These are phyloP conservation scores for Leptomonas seymouri DNA, from an alignment of 208 protist species.

Conservation along the genomic window DNA sequence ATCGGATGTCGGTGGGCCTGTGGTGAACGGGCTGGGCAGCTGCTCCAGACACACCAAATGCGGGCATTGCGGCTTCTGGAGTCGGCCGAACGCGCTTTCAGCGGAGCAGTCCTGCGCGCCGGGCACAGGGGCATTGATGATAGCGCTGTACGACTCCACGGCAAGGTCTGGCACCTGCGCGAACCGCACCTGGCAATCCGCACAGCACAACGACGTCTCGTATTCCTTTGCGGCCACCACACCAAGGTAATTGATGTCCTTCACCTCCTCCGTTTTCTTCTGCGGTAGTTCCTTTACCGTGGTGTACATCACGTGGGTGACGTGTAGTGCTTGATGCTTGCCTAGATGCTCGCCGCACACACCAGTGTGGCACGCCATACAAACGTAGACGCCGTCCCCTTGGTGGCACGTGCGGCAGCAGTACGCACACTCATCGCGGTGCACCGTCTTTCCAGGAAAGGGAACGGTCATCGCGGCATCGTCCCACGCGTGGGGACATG, in stretches of 20 bases:
- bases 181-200: constrained; percentile 48
- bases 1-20: constrained; percentile 41
- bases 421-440: constrained; percentile 91
- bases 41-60: constrained; percentile 86
- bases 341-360: constrained; percentile 75
- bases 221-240: constrained; percentile 71
- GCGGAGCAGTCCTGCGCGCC: constrained; percentile 49
- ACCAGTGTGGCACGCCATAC: constrained; percentile 80
- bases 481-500: constrained; percentile 84
- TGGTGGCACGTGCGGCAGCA: constrained; percentile 75
- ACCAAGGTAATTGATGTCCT: constrained; percentile 71
- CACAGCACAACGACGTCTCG: constrained; percentile 71
- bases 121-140: constrained; percentile 62
- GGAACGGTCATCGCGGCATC: constrained; percentile 53
- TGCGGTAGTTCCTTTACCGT: constrained; percentile 67
- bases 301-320: constrained; percentile 74
- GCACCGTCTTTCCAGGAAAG: constrained; percentile 41
- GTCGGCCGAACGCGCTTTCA: constrained; percentile 18
- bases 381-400: constrained; percentile 75
- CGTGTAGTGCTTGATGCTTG: constrained; percentile 61
- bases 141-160: constrained; percentile 51
- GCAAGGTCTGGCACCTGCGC: constrained; percentile 49
- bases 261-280: constrained; percentile 39
- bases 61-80: constrained; percentile 66
- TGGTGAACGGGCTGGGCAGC: constrained; percentile 56